Base-by-base conservation (phyloP, 1,284 basidiomycete genomes). In the Ceratobasidium sp. region DNA sequence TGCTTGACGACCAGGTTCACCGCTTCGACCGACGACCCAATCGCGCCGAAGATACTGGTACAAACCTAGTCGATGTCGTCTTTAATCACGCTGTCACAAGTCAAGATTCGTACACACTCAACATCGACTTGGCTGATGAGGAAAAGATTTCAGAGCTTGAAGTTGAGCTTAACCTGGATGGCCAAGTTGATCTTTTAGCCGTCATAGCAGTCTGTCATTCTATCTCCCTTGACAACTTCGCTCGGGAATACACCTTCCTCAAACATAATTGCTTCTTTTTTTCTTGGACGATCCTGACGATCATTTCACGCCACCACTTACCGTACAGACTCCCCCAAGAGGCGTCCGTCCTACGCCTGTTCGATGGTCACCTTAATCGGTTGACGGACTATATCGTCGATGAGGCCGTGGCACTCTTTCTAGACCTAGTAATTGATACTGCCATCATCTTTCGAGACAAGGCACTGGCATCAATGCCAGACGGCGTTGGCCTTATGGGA, bases 211-310 rank as follows among this genome's bases (percentile, higher is more conserved):
- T 51, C 5, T 68, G 66, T 10, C 39, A 53, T 17, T 15, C 49
- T 0, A 39, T 68, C 5, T 53, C 66, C 5, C 28, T 31, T 5
- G 66, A 68, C 23, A 20, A 20, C 17, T 49, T 49, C 45, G 45
- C 45, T 49, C 37, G 23, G 17, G 26, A 64, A 5, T 64, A 64
- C 31, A 42, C 35, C n/a, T 28, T 68, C 11, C 49, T 68, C 3
- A 54, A 15, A 7, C 51, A 68, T 17, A 68, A 68, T 35, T 68
- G 66, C 35, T 68, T 53, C 15, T 68, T 68, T 20, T 68, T 68
- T 23, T 68, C 66, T 39, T 68, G 66, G 66, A 68, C 66, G 2
- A 39, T 68, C 20, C 31, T 68, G 28, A 68, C 37, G 35, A 39
- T 68, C n/a, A 33, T 68, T 1, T 23, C 51, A 3, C 66, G 66